phyloP scores from a whole-genome alignment of 768 basidiomycete genomes.

The Mycena haematopus region DNA sequence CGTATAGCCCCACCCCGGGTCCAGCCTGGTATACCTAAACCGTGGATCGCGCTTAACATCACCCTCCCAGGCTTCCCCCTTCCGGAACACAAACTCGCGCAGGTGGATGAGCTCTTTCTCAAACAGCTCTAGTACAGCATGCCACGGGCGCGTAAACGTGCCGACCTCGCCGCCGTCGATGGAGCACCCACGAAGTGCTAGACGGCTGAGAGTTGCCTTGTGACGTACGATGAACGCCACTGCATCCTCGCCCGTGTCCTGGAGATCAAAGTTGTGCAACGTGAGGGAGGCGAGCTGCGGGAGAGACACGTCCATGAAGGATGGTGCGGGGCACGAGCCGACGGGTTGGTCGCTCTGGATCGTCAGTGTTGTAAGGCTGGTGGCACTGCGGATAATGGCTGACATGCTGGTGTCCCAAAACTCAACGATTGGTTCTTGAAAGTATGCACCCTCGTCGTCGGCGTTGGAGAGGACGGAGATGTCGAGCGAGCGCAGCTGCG shows the following conservation, averaged over 20 bases:
- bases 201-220: constrained; percentile 15
- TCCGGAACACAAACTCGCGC: not conserved
- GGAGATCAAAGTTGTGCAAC: constrained; percentile 6
- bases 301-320: not conserved
- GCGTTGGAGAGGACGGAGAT: not conserved
- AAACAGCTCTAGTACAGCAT: constrained; percentile 2
- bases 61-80: no score
- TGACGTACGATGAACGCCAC: constrained; percentile 14
- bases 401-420: constrained; percentile 16
- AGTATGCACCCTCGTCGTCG: constrained; percentile 7
- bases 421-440: not conserved
- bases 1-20: no score
- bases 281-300: constrained; percentile 9
- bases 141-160: constrained; percentile 12
- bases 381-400: constrained; percentile 7
- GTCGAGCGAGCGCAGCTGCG: not conserved
- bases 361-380: not conserved
- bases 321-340: not conserved
- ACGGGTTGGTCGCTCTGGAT: constrained; percentile 7
- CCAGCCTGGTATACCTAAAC: no score
- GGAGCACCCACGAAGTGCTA: constrained; percentile 12
- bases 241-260: not conserved
- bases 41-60: no score
- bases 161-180: constrained; percentile 7
- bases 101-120: constrained; percentile 2